Evolutionary conservation across 2,329 filamentous ascomycete genomes (phyloP), one percentile per base, ranked within the genome.

Genomic region (Beauveria pseudobassiana): DNA sequence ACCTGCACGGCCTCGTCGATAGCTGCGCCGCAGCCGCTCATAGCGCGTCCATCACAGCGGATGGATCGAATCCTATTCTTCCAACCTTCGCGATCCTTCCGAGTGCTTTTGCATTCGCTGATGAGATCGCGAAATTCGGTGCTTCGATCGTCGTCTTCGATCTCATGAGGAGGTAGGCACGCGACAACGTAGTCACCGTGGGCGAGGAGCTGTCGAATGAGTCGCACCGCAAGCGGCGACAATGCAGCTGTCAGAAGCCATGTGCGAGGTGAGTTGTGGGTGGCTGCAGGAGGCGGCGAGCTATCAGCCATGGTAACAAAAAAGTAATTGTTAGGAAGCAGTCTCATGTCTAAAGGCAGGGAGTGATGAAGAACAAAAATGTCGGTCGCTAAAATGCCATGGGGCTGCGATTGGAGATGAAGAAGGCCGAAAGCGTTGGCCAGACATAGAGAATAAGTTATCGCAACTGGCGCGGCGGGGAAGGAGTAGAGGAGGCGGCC

Each of bases 181-280:
- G 91, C 89, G 53, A 93, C 88, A 52, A 96, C 89, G 72, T 89
- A 93, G 75, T 98, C 95, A 54, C 95, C 93, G 75, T 97, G 92
- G n/a, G 86, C 85, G 53, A 98, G 87, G 49, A 96, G 82, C 68
- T 91, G 85, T 60, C 89, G 86, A 59, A 91, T 89, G 62, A 97
- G 82, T 51, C 90, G 88, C 63, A 96, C 89, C 59, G 88, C 88
- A 65, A 97, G 83, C 14, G 93, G 91, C 42, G 91, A 93, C 63
- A 93, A 84, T 40, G 91, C 90, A 63, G 90, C 88, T 12, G 93
- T 96, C 66, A 99, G 79, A 71, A 99, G 87, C 95, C 95, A 98
- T 69, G 93, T 91, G 70, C 93, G 88, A 56, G 93, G 92, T 38
- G 84, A 87, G 70, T 87, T 87, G 73, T 87, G 84, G 24, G 84